Conservation (phyloP, 2,329 filamentous ascomycete species). For the Verticillium nubilum region DNA sequence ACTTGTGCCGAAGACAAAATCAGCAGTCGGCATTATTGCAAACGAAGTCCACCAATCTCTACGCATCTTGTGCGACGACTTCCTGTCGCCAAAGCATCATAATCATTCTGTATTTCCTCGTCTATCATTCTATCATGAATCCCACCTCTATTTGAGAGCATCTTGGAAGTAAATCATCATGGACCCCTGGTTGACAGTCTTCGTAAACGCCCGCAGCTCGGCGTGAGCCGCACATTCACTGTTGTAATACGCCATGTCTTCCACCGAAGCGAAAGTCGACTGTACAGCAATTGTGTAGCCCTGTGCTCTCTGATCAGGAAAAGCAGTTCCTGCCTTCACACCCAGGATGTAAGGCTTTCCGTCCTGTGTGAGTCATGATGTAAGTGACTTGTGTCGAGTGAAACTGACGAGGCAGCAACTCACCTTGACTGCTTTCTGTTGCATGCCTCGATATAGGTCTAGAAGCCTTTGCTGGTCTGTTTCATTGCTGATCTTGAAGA, state of each 20-base stretch:
- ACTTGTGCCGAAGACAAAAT: too few relatives aligned
- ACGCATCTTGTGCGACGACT: too few relatives aligned
- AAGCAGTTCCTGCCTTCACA: conserved; percentile 40
- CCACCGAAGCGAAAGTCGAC: conserved; percentile 48
- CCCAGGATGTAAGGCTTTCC: conserved; percentile 55
- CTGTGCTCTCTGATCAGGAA: conserved; percentile 48
- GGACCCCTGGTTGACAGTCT: conserved; percentile 24
- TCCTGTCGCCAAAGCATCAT: too few relatives aligned
- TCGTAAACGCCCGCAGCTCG: conserved; percentile 24
- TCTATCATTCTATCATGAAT: too few relatives aligned
- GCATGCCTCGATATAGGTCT: conserved; percentile 23
- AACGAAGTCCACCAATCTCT: too few relatives aligned
- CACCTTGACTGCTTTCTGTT: conserved; percentile 23
- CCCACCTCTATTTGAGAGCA: neutral
- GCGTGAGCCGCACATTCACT: conserved; percentile 29
- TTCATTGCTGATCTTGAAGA: conserved; percentile 29
- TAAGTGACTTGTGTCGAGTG: fast-evolving
- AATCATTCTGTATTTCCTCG: too few relatives aligned
- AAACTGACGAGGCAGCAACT: neutral
- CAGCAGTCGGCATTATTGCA: too few relatives aligned
- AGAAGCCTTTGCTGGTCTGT: conserved; percentile 24
- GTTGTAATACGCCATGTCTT: conserved; percentile 60
- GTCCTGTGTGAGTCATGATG: too few relatives aligned
- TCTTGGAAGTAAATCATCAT: conserved; percentile 48
- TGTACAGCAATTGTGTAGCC: conserved; percentile 53